phyloP scores from a whole-genome alignment of 2,329 filamentous ascomycete genomes.

The Aspergillus candidus region DNA sequence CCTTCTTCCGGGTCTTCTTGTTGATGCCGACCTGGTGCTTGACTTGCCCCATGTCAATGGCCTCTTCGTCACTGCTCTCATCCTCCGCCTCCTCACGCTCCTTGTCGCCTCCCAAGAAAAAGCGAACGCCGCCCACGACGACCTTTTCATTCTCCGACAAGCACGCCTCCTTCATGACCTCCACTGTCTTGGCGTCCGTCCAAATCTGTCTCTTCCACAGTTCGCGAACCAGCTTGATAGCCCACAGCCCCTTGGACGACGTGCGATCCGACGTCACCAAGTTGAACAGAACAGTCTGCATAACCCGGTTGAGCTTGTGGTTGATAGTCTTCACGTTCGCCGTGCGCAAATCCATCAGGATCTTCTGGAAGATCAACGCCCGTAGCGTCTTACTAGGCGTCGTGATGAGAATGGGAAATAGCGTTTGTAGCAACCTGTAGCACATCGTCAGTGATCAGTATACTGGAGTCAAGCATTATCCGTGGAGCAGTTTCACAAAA shows the following conservation, averaged over 20 bases:
- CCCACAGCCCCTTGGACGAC: conserved; percentile 86
- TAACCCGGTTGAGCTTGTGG: conserved; percentile 84
- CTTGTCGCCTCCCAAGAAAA: conserved; percentile 94
- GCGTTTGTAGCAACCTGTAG: conserved; percentile 64
- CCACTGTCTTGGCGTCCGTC: conserved; percentile 91
- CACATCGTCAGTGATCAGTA: neutral
- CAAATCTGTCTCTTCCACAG: conserved; percentile 95
- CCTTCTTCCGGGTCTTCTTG: conserved; percentile 90
- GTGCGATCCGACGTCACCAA: conserved; percentile 78
- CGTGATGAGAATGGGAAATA: conserved; percentile 91
- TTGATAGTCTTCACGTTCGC: conserved; percentile 84
- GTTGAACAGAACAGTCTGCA: conserved; percentile 91
- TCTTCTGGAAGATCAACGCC: conserved; percentile 78
- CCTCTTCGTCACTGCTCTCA: conserved; percentile 72
- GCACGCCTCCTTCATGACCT: conserved; percentile 93
- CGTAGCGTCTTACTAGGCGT: conserved; percentile 88
- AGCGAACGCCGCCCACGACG: conserved; percentile 75
- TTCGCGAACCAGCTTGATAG: conserved; percentile 89
- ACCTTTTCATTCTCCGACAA: conserved; percentile 92
- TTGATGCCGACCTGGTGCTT: conserved; percentile 86
- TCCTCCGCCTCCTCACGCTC: conserved; percentile 91
- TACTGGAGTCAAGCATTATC: neutral
- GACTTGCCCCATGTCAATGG: conserved; percentile 70
- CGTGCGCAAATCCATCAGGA: conserved; percentile 80
- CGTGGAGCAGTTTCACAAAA: neutral